Evolutionary conservation across 257 asterid species (phyloP), one percentile per base, ranked within the genome.

Genomic region (Thymus mandschuricus): DNA sequence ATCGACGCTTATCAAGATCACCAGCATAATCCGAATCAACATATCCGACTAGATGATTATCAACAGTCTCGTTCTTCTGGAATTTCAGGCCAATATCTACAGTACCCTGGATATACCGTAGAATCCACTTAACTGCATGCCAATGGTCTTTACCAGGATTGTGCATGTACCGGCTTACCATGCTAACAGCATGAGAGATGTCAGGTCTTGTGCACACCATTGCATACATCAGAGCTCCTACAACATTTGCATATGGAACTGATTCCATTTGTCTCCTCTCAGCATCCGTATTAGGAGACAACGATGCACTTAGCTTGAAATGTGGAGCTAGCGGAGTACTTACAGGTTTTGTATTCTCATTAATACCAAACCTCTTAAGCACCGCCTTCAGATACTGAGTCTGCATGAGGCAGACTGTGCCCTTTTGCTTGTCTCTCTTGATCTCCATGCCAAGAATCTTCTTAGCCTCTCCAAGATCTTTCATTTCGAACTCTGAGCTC

Each of bases 1-100:
- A 61, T 11, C 67, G 13, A 15, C 67, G 44, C 8, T 61, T 40
- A 41, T 61, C 50, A 7, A 61, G 40, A 12, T 41, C 68, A 43
- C 68, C 55, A 2, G 68, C 55, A 63, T 41, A 63, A 30, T 63
- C 60, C 28, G 34, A 21, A 54, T 54, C 60, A 3, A 54, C 60
- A 54, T 54, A 54, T 7, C 33, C 60, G 11, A 54, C 60, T 45
- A 45, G 10, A 45, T 45, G 50, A 11, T 45, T 45, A 45, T 13
- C 21, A 21, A 21, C 13, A 45, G 50, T 45, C 8, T 45, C 50
- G 10, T 45, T 45, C 10, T 13, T 45, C 50, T 45, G 3, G 10
- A 45, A 45, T 13, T 45, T 45, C 50, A 45, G 10, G 10, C 50
- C 50, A 13, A 45, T 13, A 45, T 45, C 50, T 45, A 45, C 50